Evolutionary conservation across 805 yeast genomes (phyloP).

Genomic region (Grigorovia jiainica): DNA sequence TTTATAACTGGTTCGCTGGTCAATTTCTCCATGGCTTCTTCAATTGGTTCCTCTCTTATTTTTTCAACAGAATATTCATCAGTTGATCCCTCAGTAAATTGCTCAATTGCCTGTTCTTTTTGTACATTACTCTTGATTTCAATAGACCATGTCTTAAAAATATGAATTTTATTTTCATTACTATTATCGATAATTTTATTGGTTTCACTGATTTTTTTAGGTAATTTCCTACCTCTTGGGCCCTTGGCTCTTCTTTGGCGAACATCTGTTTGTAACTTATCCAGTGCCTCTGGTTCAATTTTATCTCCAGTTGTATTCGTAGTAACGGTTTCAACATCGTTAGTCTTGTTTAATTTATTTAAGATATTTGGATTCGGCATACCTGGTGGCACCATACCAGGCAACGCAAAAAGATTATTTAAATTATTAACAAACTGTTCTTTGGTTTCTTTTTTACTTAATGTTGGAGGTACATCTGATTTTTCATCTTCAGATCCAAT

Average conservation of each 20-base stretch:
- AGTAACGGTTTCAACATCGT: background rate
- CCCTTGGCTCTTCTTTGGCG: constrained; percentile 50
- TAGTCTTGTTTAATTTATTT: constrained; percentile 2
- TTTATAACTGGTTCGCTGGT: too few relatives aligned
- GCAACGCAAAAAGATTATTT: constrained; percentile 52
- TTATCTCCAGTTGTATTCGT: background rate
- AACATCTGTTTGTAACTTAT: constrained; percentile 6
- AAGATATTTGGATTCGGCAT: constrained; percentile 16
- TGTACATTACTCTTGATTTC: too few relatives aligned
- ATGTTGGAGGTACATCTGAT: background rate
- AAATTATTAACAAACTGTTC: constrained; percentile 48
- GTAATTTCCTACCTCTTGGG: constrained; percentile 65
- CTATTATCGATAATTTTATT: constrained; percentile 19
- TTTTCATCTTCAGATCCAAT: background rate
- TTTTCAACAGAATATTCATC: too few relatives aligned
- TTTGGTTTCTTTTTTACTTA: constrained; percentile 1
- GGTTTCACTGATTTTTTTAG: constrained; percentile 38
- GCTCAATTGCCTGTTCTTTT: too few relatives aligned
- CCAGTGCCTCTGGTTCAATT: background rate
- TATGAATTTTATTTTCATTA: constrained; percentile 13
- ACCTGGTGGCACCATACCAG: constrained; percentile 36
- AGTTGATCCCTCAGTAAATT: too few relatives aligned
- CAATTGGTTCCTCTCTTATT: too few relatives aligned
- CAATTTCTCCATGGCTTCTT: too few relatives aligned
- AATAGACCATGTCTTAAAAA: constrained; percentile 17